Base-by-base conservation (phyloP, 2,329 filamentous ascomycete species). In the Cercospora nicotianae region DNA sequence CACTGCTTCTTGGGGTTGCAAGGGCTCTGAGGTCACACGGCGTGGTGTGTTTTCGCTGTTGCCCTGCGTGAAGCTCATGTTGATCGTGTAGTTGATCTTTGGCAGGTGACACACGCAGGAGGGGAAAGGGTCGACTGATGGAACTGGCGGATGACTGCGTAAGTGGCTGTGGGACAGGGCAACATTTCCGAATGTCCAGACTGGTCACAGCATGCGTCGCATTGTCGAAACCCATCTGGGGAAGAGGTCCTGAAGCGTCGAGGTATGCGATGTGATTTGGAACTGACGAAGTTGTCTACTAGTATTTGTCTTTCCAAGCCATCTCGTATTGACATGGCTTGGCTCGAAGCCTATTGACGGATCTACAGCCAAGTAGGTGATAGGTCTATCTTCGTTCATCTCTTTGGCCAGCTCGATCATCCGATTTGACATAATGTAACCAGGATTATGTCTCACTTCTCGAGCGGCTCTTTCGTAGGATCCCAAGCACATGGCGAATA, bases 401-500 rank as follows among this genome's bases (percentile, higher is more conserved):
- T 23, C 10, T 23, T 57, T 18, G 4, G 51, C 20, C 23, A 13
- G 20, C 23, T 26, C 23, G 13, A 55, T 55, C 12, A 26, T 55
- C 12, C 16, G 5, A 13, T 16, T 59, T 67, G 72, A 63, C 69
- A 48, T 68, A 12, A 48, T n/a, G 20, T 18, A 20, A n/a, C 20
- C 60, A 33, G 13, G 5, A 31, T 18, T 0, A n/a, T 10, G 2
- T 30, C 69, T 33, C 13, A 64, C 33, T 64, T 64, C 48, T 64
- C 71, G 33, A 77, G 66, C 20, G 68, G 66, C 48, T 73, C 74
- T 10, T 75, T 77, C 0, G 83, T 84, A 7, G 87, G 87, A 77
- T 89, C 87, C 87, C 87, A 89, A 62, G 84, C 80, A 70, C 85
- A 87, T 57, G 85, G 85, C 68, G 83, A 81, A 77, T 89, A 89